These are phyloP conservation scores for Salix koriyanagi DNA, from an alignment of 345 rosid species.

Conservation along the genomic window DNA sequence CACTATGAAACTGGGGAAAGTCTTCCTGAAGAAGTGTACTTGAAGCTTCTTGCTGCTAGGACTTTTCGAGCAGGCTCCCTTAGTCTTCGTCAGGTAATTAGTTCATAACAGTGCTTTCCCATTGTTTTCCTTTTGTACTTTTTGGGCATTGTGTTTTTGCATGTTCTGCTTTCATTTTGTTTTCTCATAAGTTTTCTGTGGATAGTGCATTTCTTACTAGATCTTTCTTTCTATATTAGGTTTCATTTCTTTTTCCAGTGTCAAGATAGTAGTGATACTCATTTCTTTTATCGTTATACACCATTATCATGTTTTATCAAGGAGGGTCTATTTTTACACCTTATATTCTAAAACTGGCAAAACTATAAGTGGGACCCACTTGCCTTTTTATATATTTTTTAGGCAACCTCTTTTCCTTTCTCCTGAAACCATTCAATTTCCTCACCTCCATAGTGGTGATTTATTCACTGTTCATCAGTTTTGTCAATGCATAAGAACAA, in stretches of 20 bases:
- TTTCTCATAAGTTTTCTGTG: neutral
- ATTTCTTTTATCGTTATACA: neutral
- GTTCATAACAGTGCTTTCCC: slow-evolving; percentile 4
- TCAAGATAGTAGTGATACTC: neutral
- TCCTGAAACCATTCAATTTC: too few relatives aligned
- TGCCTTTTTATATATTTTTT: too few relatives aligned
- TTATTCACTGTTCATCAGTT: too few relatives aligned
- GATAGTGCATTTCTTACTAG: neutral
- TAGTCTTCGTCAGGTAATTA: slow-evolving; percentile 82
- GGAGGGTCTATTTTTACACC: too few relatives aligned
- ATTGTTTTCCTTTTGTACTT: neutral
- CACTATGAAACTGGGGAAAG: slow-evolving; percentile 80
- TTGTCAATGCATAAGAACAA: too few relatives aligned
- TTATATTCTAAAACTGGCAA: too few relatives aligned
- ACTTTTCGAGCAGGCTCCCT: slow-evolving; percentile 83
- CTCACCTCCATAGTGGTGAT: too few relatives aligned
- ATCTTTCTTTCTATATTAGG: neutral
- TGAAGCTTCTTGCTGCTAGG: slow-evolving; percentile 85
- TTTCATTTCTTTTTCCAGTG: too few relatives aligned
- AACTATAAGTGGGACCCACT: too few relatives aligned
- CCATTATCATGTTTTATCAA: too few relatives aligned
- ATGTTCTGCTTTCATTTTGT: neutral
- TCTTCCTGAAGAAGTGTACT: slow-evolving; percentile 78
- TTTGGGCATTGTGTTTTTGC: neutral
- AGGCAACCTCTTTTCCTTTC: too few relatives aligned